Evolutionary conservation across 441 rosid genomes (phyloP).

Genomic region (Erysimum pusillum): DNA sequence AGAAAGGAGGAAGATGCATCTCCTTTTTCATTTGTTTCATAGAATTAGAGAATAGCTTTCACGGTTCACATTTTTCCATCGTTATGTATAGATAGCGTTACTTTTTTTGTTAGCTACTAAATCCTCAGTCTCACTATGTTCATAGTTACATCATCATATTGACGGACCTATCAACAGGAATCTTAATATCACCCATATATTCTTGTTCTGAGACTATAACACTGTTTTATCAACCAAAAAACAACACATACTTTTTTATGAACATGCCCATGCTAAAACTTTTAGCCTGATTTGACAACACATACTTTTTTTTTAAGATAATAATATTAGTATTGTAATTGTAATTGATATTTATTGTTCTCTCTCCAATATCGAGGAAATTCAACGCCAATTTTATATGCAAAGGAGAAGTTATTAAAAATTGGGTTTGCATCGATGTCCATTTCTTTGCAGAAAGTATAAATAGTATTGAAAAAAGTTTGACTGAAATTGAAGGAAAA

Average conservation of each 20-base stretch:
- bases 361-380: background rate
- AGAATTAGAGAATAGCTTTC: background rate
- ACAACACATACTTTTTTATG: background rate
- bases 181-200: background rate
- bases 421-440: background rate
- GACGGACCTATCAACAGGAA: background rate
- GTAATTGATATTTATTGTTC: background rate
- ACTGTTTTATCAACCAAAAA: background rate
- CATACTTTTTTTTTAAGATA: background rate
- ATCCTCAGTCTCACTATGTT: background rate
- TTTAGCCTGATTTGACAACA: constrained; percentile 9
- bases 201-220: too few species aligned
- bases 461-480: background rate
- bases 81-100: background rate
- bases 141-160: background rate
- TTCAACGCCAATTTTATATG: background rate
- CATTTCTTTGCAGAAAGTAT: background rate
- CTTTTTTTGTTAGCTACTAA: background rate
- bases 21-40: constrained; percentile 11
- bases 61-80: constrained; percentile 15
- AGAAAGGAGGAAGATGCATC: background rate
- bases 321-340: background rate
- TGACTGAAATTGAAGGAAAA: background rate
- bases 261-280: background rate
- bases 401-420: background rate